A percentile compares a stretch with the other conserved stretches of the same genome.
phyloP scores from a whole-genome alignment of 2,329 filamentous ascomycete genomes.

The Zopfia rhizophila region DNA sequence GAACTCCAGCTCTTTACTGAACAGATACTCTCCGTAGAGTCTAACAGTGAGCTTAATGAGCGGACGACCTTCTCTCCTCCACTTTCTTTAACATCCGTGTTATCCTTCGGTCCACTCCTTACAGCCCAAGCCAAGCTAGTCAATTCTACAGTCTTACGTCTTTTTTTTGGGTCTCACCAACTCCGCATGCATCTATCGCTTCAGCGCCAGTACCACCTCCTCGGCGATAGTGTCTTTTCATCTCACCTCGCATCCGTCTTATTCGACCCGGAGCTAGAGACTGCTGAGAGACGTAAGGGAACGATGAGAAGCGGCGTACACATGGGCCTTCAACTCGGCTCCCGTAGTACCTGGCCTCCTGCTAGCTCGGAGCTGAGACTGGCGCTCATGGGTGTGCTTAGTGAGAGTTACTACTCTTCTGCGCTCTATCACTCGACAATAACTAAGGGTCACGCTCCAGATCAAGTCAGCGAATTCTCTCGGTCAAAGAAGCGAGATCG shows the following conservation, averaged over 20 bases:
- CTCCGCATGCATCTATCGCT: slow-evolving; percentile 77
- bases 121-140: slow-evolving; percentile 79
- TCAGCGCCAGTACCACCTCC: slow-evolving; percentile 82
- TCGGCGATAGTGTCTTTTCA: slow-evolving; percentile 86
- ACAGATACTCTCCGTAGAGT: slow-evolving; percentile 23
- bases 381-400: slow-evolving; percentile 84
- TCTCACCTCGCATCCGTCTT: slow-evolving; percentile 82
- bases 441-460: slow-evolving; percentile 14
- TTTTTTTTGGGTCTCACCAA: slow-evolving; percentile 80
- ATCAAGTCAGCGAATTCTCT: not conserved
- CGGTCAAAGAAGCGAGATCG: slow-evolving; percentile 27
- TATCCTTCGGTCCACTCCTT: slow-evolving; percentile 81
- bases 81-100: slow-evolving; percentile 66
- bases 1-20: slow-evolving; percentile 39
- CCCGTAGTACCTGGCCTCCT: slow-evolving; percentile 87
- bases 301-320: slow-evolving; percentile 70
- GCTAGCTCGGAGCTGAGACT: slow-evolving; percentile 92
- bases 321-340: slow-evolving; percentile 86
- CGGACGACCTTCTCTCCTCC: slow-evolving; percentile 59
- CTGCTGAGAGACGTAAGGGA: slow-evolving; percentile 77
- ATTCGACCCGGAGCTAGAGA: slow-evolving; percentile 84
- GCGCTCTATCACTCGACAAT: slow-evolving; percentile 39
- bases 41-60: not conserved
- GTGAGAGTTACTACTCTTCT: slow-evolving; percentile 72
- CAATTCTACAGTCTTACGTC: slow-evolving; percentile 77